Base-by-base conservation (phyloP, 2,329 filamentous ascomycete genomes). In the Colletotrichum kahawae region DNA sequence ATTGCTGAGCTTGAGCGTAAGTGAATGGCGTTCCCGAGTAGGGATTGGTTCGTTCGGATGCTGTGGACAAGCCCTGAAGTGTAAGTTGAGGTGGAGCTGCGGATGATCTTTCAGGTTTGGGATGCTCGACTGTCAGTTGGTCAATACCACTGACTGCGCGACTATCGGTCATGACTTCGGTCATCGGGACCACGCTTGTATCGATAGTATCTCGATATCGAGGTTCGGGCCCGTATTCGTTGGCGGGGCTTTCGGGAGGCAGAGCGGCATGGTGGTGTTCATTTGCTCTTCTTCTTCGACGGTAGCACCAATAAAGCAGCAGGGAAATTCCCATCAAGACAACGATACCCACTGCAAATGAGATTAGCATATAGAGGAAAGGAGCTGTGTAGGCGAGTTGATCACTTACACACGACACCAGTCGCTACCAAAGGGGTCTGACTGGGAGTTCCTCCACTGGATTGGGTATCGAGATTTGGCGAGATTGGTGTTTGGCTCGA, bases 1-100 rank as follows among this genome's bases (percentile, higher is more conserved):
- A 75, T 54, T 72, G 72, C 16, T 75, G 72, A 10, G 72, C 72
- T 62, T 75, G 72, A 7, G 72, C 72, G 18, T 75, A 75, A 29
- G 72, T 72, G 43, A 75, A 75, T n/a, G 69, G 72, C 7, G 24
- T 43, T 6, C 48, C 56, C 18, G 56, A 51, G 6, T 57, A 75
- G 7, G 72, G 72, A 10, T 68, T 51, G 12, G 43, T n/a, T 5
- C 38, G 43, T 18, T 14, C 33, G 5, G 66, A 34, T 12, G 21
- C 13, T 21, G 36, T 10, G 3, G 29, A 14, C 48, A 16, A 16
- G 10, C 27, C 27, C 7, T 57, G 60, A 8, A 36, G 43, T 51
- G 43, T 51, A 21, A 51, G 10, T 14, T 57, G 56, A 7, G 56
- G 12, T n/a, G 48, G 56, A 6, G 16, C 51, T n/a, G n/a, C 27